phyloP scores from a whole-genome alignment of 441 rosid species.

The Metrosideros polymorpha region DNA sequence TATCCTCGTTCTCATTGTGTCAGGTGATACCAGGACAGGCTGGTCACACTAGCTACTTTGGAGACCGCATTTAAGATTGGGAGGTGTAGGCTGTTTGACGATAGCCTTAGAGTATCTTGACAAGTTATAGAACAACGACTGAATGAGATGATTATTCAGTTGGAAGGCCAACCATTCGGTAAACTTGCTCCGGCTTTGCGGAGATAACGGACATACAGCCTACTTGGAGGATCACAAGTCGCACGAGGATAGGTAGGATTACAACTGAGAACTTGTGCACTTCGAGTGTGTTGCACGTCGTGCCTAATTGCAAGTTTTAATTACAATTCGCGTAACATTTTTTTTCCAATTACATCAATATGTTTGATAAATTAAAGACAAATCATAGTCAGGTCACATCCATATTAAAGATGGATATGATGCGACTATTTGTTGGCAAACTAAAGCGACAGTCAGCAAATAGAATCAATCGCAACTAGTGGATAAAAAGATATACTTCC shows the following conservation, averaged over 20 bases:
- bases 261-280: fast-evolving
- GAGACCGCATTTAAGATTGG: background rate
- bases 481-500: background rate
- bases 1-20: background rate
- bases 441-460: background rate
- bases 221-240: background rate
- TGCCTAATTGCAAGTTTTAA: background rate
- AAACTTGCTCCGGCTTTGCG: background rate
- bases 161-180: background rate
- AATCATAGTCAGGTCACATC: background rate
- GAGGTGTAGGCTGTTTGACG: background rate
- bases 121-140: background rate
- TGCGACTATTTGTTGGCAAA: background rate
- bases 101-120: background rate
- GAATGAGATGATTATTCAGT: background rate
- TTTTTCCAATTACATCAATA: background rate
- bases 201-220: background rate
- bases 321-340: fast-evolving
- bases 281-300: fast-evolving
- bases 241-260: fast-evolving
- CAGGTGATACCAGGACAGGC: background rate
- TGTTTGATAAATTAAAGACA: background rate
- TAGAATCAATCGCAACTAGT: background rate
- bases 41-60: background rate
- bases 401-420: background rate